Evolutionary conservation across 208 protist species (phyloP).

Genomic region (Angomonas ambiguus): DNA sequence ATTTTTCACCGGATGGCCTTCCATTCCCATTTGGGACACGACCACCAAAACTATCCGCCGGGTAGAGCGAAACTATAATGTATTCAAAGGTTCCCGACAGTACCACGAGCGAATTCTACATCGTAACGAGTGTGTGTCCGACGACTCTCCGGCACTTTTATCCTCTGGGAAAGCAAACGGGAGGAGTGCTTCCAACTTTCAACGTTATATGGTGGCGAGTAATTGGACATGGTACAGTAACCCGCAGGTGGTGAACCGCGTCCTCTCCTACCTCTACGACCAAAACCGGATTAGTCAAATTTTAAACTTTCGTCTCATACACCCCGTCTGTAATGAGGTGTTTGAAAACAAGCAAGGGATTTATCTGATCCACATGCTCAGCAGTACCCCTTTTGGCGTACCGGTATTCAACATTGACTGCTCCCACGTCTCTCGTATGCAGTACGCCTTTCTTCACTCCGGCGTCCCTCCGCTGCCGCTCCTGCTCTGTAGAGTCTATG

Average conservation of each 20-base stretch:
- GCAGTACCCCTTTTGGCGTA: slow-evolving; percentile 34
- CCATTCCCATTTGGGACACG: slow-evolving; percentile 61
- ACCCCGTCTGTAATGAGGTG: slow-evolving; percentile 37
- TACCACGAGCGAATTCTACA: background rate
- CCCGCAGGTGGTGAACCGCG: slow-evolving; percentile 19
- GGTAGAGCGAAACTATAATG: slow-evolving; percentile 48
- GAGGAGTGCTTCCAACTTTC: background rate
- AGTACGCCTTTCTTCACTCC: slow-evolving; percentile 37
- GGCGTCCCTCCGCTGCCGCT: slow-evolving; percentile 48
- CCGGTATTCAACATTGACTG: slow-evolving; percentile 25
- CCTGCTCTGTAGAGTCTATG: slow-evolving; percentile 51
- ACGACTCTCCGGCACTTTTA: background rate
- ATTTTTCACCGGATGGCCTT: slow-evolving; percentile 71
- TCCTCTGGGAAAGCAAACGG: background rate
- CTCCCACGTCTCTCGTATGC: slow-evolving; percentile 42
- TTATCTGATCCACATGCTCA: slow-evolving; percentile 43
- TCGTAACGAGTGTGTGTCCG: background rate
- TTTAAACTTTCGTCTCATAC: slow-evolving; percentile 47
- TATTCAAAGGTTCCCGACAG: slow-evolving; percentile 12
- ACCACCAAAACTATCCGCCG: slow-evolving; percentile 28
- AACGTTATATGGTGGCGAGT: slow-evolving; percentile 5
- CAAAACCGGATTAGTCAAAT: slow-evolving; percentile 23
- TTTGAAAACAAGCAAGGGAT: slow-evolving; percentile 57
- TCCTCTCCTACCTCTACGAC: slow-evolving; percentile 40
- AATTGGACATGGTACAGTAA: slow-evolving; percentile 35